Base-by-base conservation (phyloP, 2,329 filamentous ascomycete species). In the Hymenoscyphus linearis region DNA sequence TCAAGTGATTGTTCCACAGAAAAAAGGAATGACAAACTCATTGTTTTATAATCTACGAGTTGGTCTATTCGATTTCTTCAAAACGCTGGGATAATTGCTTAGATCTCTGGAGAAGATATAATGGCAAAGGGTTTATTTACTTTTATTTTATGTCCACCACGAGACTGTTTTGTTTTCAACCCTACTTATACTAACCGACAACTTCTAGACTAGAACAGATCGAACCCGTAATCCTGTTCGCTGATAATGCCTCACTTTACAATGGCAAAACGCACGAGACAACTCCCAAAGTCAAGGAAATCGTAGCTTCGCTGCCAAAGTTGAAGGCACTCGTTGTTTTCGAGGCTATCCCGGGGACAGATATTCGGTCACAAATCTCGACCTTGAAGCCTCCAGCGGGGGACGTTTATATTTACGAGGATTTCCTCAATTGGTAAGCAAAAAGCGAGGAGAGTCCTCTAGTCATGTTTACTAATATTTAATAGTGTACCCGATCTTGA, bases 201-300 rank as follows among this genome's bases (percentile, higher is more conserved):
- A 22, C 6, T 18, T 10, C 4, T 44, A 61, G 59, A 7, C 77
- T 98, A 63, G 82, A 83, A 53, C 95, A 98, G 77, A 95, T 98
- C 67, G 84, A 87, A 63, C 93, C 95, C 3, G 86, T 89, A 7
- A 82, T 92, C 0, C 78, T 98, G 3, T 96, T 97, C 70, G 87
- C 90, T 1, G 93, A 97, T 73, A 95, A 96, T 68, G 91, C 88
- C 12, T 88, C 89, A 14, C 82, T 91, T 59, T 98, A 98, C 76
- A 98, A 98, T 73, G 92, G 91, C 64, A 95, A 95, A 75, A 82
- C 87, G 40, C 95, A 96, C 80, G 83, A 88, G n/a, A 88, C 90
- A 64, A 81, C 88, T 37, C 79, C 81, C 55, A 98, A 98, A 76
- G 87, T 93, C 2, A 79, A 78, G n/a, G 86, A 95, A 66, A 88